Evolutionary conservation across 2,329 filamentous ascomycete species (phyloP), one percentile per base, ranked within the genome.

Genomic region (Annulohypoxylon truncatum): DNA sequence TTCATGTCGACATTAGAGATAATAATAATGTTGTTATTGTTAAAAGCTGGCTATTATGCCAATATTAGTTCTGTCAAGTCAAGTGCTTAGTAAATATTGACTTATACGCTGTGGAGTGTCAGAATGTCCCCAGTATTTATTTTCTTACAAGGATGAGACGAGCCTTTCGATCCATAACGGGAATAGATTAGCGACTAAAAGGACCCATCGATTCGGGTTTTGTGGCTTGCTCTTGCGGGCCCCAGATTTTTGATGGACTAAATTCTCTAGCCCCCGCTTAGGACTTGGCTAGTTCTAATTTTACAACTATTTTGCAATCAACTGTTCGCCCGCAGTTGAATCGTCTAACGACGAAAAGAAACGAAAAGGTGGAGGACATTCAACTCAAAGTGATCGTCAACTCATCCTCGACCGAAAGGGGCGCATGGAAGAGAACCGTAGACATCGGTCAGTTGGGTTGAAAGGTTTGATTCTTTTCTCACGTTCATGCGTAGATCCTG

Each of bases 401-500:
- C 38, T 42, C 8, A 4, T 42, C 18, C n/a, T 42, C 38, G 22
- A 8, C 38, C 38, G 9, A 42, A 42, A 42, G 38, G n/a, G 38
- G 38, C 38, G 18, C 38, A 42, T 42, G 38, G 38, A 18, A 54
- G 22, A 40, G 47, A 24, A 35, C 10, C 28, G 28, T 31, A 24
- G 46, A 18, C 48, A 38, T 38, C n/a, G 35, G 18, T 38, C 35
- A 22, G 28, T 24, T 20, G 40, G 29, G 22, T 40, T 52, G 35
- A 42, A 42, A 24, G 22, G 28, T 46, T 48, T 42, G 38, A 48
- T 48, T 40, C 7, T 51, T 47, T 60, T 60, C 18, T 13, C n/a
- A 15, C 18, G 52, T 61, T 55, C 22, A 48, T 66, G 47, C 33
- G 55, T 56, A 47, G 51, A 59, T 63, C 50, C 38, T 56, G 31